These are phyloP conservation scores for Nicotiana knightiana DNA, from an alignment of 257 asterid genomes.

Conservation along the genomic window DNA sequence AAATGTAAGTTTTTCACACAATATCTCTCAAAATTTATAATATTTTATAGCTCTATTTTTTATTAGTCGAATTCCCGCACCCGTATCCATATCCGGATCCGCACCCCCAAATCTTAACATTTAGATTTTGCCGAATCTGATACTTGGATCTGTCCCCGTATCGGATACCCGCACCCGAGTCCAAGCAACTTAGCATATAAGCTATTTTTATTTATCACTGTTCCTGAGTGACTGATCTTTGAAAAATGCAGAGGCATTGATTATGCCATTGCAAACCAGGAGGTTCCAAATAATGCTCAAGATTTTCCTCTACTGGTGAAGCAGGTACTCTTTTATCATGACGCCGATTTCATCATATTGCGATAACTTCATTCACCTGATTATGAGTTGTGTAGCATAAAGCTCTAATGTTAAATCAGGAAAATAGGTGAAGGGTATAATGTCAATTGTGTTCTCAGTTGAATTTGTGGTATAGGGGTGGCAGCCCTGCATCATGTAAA, in stretches of 20 bases:
- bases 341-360: not conserved
- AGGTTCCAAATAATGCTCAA: slow-evolving; percentile 41
- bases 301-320: slow-evolving; percentile 62
- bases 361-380: not conserved
- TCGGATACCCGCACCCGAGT: too few relatives aligned
- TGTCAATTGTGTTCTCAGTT: not conserved
- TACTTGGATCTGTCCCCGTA: too few relatives aligned
- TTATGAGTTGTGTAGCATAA: not conserved
- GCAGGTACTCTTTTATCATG: slow-evolving; percentile 34
- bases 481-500: not conserved
- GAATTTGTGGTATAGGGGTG: not conserved
- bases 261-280: slow-evolving; percentile 55
- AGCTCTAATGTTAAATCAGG: not conserved
- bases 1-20: too few relatives aligned
- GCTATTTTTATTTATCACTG: not conserved
- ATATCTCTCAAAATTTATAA: too few relatives aligned
- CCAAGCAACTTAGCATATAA: not conserved
- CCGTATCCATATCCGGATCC: too few relatives aligned
- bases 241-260: slow-evolving; percentile 66
- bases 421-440: not conserved
- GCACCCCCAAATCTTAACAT: too few relatives aligned
- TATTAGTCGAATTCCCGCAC: too few relatives aligned
- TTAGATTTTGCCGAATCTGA: too few relatives aligned
- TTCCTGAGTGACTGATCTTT: slow-evolving; percentile 13
- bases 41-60: too few relatives aligned